Conservation (phyloP, 1,139 yeast species). For the Lodderomyces jiufengensis region DNA sequence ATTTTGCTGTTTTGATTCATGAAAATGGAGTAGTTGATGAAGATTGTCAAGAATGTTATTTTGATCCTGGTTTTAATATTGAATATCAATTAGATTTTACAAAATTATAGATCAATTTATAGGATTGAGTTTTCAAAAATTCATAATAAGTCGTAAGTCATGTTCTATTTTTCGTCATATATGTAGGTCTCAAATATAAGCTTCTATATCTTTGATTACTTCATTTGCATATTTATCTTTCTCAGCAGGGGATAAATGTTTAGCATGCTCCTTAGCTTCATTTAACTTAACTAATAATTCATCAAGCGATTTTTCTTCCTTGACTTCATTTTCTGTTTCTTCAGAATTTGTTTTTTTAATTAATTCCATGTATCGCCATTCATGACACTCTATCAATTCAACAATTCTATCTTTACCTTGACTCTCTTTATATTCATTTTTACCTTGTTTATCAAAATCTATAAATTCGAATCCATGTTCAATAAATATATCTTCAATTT, state of each 20-base stretch:
- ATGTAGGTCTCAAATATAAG: conserved; percentile 38
- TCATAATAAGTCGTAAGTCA: too few relatives aligned
- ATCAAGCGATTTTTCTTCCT: not conserved
- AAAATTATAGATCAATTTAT: conserved; percentile 14
- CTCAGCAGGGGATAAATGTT: conserved; percentile 22
- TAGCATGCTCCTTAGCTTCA: conserved; percentile 27
- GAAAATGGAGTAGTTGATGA: conserved; percentile 78
- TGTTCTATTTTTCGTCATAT: too few relatives aligned
- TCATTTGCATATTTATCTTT: conserved; percentile 30
- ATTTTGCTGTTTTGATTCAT: conserved; percentile 81
- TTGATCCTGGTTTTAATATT: conserved; percentile 56
- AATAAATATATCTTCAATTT: conserved; percentile 29
- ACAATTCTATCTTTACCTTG: conserved; percentile 28
- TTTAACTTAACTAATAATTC: conserved; percentile 19
- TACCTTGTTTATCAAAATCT: conserved; percentile 21
- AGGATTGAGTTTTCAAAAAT: not conserved
- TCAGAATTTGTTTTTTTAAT: not conserved
- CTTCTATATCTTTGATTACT: conserved; percentile 35
- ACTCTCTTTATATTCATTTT: conserved; percentile 25
- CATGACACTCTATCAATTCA: conserved; percentile 40
- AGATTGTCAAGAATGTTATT: conserved; percentile 78
- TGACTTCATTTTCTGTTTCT: not conserved
- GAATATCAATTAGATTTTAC: conserved; percentile 18
- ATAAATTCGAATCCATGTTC: conserved; percentile 32
- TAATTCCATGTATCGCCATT: conserved; percentile 31